phyloP scores from a whole-genome alignment of 2,329 filamentous ascomycete species.

The Sarocladium brachiariae region DNA sequence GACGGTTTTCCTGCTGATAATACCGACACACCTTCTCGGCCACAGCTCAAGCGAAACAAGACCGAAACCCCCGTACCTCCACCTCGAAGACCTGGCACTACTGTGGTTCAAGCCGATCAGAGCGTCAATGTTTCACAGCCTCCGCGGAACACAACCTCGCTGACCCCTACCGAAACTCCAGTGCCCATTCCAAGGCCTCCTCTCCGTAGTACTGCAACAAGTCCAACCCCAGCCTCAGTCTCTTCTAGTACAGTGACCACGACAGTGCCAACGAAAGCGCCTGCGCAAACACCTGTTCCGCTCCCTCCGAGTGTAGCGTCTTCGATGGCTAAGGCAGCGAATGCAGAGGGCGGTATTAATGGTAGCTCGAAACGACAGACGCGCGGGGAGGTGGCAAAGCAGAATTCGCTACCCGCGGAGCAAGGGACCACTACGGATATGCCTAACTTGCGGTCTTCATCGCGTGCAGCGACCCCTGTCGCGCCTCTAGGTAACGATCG shows the following conservation, averaged over 20 bases:
- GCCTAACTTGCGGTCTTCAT: conserved; percentile 23
- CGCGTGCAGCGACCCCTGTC: conserved; percentile 24
- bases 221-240: background rate
- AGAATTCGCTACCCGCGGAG: conserved; percentile 17
- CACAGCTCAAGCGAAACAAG: conserved; percentile 45
- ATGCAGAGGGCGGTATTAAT: background rate
- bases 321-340: background rate
- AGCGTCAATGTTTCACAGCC: background rate
- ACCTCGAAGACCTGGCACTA: conserved; percentile 28
- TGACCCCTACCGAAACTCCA: conserved; percentile 32
- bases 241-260: conserved; percentile 13
- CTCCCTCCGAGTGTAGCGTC: conserved; percentile 23
- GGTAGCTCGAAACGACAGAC: conserved; percentile 33
- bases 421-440: conserved; percentile 16
- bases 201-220: background rate
- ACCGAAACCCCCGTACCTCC: conserved; percentile 51
- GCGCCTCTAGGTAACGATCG: conserved; percentile 25
- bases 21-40: conserved; percentile 25
- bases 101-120: background rate
- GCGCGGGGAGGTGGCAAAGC: conserved; percentile 35
- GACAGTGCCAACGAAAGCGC: conserved; percentile 32
- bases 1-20: conserved; percentile 22
- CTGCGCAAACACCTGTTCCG: conserved; percentile 39
- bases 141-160: background rate
- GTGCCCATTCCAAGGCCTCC: conserved; percentile 23